Evolutionary conservation across 345 rosid species (phyloP).

Genomic region (Litchi chinensis): DNA sequence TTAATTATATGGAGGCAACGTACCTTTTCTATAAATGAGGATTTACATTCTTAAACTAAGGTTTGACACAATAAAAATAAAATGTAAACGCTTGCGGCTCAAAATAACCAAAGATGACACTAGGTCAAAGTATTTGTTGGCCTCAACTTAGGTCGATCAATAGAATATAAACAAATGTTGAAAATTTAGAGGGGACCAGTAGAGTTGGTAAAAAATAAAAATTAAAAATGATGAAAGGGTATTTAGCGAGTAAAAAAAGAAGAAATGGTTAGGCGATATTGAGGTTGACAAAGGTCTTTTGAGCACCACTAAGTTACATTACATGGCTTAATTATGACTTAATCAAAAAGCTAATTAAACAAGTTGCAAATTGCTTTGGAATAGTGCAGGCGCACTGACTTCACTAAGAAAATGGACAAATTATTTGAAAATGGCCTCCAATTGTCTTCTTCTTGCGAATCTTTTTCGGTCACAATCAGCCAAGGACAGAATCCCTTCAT

Average conservation of each 20-base stretch:
- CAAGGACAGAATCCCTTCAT: background rate
- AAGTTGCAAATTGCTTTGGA: constrained; percentile 2
- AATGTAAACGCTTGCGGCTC: no score
- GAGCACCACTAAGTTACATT: background rate
- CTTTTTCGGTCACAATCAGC: background rate
- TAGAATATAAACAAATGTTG: background rate
- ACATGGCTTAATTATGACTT: constrained; percentile 2
- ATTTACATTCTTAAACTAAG: no score
- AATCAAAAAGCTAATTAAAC: background rate
- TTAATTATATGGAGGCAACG: no score
- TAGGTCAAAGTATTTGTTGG: no score
- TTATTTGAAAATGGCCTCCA: background rate
- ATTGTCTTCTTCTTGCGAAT: background rate
- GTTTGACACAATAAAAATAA: no score
- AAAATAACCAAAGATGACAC: no score
- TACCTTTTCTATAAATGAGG: no score
- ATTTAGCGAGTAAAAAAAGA: background rate
- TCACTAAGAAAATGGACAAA: background rate
- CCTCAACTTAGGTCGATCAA: background rate
- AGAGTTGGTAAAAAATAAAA: background rate
- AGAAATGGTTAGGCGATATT: background rate
- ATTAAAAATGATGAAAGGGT: background rate
- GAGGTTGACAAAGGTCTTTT: background rate
- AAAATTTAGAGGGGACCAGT: background rate
- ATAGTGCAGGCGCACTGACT: background rate